Percentiles rank a stretch among this genome's conserved stretches.
Conservation (phyloP, 2,329 filamentous ascomycete species). For the Ilyonectria sp. region DNA sequence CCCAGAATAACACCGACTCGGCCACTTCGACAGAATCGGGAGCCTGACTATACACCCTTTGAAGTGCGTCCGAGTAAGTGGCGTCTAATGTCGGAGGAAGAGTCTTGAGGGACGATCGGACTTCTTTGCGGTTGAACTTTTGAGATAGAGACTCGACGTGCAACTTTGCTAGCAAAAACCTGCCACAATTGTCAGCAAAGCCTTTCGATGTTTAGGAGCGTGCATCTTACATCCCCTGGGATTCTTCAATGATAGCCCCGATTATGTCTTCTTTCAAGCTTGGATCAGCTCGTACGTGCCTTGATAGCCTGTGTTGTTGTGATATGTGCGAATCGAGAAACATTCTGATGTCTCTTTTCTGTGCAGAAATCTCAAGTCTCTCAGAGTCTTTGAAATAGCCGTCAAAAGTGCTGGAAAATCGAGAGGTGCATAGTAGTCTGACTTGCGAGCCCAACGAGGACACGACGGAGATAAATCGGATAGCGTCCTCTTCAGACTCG, state of each 20-base stretch:
- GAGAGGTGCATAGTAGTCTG: neutral
- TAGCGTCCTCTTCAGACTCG: too few species aligned
- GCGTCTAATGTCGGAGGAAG: neutral
- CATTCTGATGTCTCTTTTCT: neutral
- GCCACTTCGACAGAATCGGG: constrained; percentile 14
- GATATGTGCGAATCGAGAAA: neutral
- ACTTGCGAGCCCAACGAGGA: neutral
- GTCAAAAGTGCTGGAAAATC: constrained; percentile 7
- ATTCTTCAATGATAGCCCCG: constrained; percentile 5
- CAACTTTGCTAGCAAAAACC: constrained; percentile 3
- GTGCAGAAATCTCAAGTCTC: constrained; percentile 1
- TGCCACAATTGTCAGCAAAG: neutral
- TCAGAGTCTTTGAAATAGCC: neutral
- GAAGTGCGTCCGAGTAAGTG: constrained; percentile 3
- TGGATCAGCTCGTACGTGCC: constrained; percentile 4
- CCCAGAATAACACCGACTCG: constrained; percentile 17
- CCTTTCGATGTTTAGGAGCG: too few species aligned
- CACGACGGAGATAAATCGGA: neutral
- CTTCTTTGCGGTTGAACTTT: constrained; percentile 14
- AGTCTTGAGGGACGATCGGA: neutral
- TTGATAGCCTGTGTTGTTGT: neutral
- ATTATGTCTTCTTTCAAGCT: constrained; percentile 2
- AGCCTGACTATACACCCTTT: neutral
- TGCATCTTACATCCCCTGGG: constrained; percentile 2
- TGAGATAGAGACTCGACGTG: constrained; percentile 3